Evolutionary conservation across 2,329 filamentous ascomycete species (phyloP), one percentile per base, ranked within the genome.

Genomic region (Gnomoniopsis sp.): DNA sequence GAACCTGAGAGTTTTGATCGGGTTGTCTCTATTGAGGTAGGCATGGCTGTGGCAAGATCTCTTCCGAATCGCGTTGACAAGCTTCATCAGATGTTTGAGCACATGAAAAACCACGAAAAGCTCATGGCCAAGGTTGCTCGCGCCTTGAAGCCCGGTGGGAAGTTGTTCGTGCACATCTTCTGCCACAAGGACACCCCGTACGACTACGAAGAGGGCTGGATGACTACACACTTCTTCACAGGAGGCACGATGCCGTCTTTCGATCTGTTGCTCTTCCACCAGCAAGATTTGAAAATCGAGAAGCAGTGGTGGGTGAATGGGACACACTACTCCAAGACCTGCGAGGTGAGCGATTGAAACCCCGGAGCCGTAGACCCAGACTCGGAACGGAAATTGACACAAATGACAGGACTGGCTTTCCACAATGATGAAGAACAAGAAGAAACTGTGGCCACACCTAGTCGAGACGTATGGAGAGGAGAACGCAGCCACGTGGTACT

Each of bases 31-130:
- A 87, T 90, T 62, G 88, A 83, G 72, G 78, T 76, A 62, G 49
- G 62, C 41, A 2, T 12, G 10, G 17, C 21, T 11, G 17, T 22
- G 12, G 12, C 51, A 26, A 4, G 2, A 34, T 53, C n/a, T 50
- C 55, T 55, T 64, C 12, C 47, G 3, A 44, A 43, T 21, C 19
- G n/a, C 15, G 38, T 14, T 51, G 26, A 10, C 15, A 12, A 6
- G 1, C 15, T 34, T 10, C 36, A 17, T 33, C 43, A 89, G 78
- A 77, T 90, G 14, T 89, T 90, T 67, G 87, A 90, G 69, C 88
- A 90, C 71, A 89, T 90, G 87, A 90, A 90, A 70, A 90, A 90
- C 70, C 89, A 90, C 71, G 81, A 87, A 62, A 74, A 84, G 14
- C 79, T 90, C 23, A 82, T 90, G 74, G 78, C 79, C 47, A 90